Base-by-base conservation (phyloP, 345 rosid species). In the Brassica incana region DNA sequence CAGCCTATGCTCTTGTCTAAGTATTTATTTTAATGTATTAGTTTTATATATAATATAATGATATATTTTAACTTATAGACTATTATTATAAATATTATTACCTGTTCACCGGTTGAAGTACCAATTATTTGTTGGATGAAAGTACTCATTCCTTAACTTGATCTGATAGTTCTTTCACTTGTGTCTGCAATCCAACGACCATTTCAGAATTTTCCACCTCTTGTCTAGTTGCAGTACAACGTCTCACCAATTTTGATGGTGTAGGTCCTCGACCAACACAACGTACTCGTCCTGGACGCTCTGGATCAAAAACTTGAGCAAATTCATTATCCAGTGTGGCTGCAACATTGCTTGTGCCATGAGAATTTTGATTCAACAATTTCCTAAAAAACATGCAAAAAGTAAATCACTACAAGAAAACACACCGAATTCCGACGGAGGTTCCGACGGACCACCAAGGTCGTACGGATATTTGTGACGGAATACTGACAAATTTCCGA, bases 281-380 rank as follows among this genome's bases (percentile, higher is more conserved):
- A 4, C 56, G 18, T 5, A 66, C 56, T 23, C 65, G 29, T 54
- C 52, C n/a, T 7, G 64, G n/a, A 18, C 27, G 27, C 1, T 74
- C 54, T 4, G 71, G 65, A 52, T 71, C 65, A 52, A 74, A 74
- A 14, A 65, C 65, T 65, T 65, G 33, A 65, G 71, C 32, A 52
- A 11, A 65, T 14, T 65, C 65, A 65, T 74, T 71, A 74, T 74
- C 78, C 50, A 74, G 12, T 0, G 23, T 33, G 54, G 65, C 6
- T 12, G 9, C 3, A 6, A 3, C 35, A 10, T 65, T 65, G 20
- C 9, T 36, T 2, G 16, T 5, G 59, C n/a, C 0, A 0, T 3
- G 2, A 14, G 35, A 2, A 25, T 23, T 68, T 45, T 68, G 59
- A 7, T 1, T 43, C 59, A 25, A 5, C 20, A 68, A 43, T 58